Conservation (phyloP, 2,329 filamentous ascomycete species). For the Nectriaceae sp. region DNA sequence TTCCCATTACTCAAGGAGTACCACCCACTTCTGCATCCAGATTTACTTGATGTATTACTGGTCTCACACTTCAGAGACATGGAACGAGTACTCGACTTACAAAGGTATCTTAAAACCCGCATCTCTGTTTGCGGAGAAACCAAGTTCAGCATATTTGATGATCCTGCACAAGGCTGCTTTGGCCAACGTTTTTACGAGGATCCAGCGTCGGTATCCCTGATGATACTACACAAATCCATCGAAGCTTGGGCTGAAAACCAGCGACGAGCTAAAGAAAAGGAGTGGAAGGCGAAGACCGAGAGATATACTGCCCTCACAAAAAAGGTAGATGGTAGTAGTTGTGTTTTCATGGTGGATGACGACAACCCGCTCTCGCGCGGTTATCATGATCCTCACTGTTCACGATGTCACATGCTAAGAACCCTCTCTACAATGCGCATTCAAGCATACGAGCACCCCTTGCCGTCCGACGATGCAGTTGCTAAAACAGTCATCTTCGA, state of each 20-base stretch:
- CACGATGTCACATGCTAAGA: slow-evolving; percentile 36
- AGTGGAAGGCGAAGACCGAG: slow-evolving; percentile 33
- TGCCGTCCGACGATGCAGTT: slow-evolving; percentile 34
- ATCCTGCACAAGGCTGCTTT: slow-evolving; percentile 27
- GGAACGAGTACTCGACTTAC: slow-evolving; percentile 19
- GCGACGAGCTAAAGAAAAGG: slow-evolving; percentile 27
- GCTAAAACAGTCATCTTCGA: slow-evolving; percentile 44
- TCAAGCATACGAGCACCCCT: slow-evolving; percentile 39
- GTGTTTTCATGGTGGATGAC: slow-evolving; percentile 30
- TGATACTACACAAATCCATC: slow-evolving; percentile 25
- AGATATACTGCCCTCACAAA: slow-evolving; percentile 35
- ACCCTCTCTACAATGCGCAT: slow-evolving; percentile 36
- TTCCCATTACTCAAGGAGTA: slow-evolving; percentile 22
- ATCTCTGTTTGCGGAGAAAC: slow-evolving; percentile 15
- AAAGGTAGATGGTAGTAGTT: slow-evolving; percentile 32
- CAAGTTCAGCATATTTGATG: slow-evolving; percentile 21
- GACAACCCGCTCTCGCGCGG: slow-evolving; percentile 10
- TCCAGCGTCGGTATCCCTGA: slow-evolving; percentile 11
- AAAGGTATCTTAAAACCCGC: slow-evolving; percentile 21
- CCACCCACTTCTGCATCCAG: slow-evolving; percentile 21
- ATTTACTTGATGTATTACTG: slow-evolving; percentile 24
- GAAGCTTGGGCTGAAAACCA: slow-evolving; percentile 17
- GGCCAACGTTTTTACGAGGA: slow-evolving; percentile 29
- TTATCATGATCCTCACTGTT: slow-evolving; percentile 32
- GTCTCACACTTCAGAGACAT: slow-evolving; percentile 18